Percentiles rank a stretch among this genome's conserved stretches.
Evolutionary conservation across 108 stramenopile species (phyloP).

Genomic region (Cylindrotheca closterium): DNA sequence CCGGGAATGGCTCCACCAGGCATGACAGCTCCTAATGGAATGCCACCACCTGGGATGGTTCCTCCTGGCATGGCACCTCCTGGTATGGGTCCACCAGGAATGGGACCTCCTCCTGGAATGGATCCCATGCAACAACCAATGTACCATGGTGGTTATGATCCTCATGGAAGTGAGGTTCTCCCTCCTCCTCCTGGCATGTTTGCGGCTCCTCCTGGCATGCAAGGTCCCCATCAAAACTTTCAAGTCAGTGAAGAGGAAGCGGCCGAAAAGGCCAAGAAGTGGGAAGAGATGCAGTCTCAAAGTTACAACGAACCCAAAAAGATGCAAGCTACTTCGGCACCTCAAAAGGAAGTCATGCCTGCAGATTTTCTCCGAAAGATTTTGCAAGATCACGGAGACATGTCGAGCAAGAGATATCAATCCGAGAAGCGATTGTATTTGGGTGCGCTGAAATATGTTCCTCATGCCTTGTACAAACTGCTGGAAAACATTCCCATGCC

Average conservation of each 20-base stretch:
- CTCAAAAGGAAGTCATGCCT: conserved; percentile 90
- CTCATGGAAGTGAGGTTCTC: conserved; percentile 32
- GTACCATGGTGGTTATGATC: neutral
- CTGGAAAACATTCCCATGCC: conserved; percentile 99
- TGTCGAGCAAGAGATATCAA: conserved; percentile 96
- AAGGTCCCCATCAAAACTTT: conserved; percentile 21
- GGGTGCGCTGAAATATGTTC: conserved; percentile 99
- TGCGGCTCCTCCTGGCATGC: conserved; percentile 35
- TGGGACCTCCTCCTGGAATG: conserved; percentile 38
- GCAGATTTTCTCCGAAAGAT: conserved; percentile 97
- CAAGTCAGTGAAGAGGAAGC: conserved; percentile 31
- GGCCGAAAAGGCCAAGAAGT: conserved; percentile 84
- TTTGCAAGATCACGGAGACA: conserved; percentile 97
- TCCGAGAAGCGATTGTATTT: conserved; percentile 97
- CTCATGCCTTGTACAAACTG: conserved; percentile 98
- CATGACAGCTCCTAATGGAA: conserved; percentile 24
- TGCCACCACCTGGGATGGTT: conserved; percentile 34
- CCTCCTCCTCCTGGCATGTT: conserved; percentile 54
- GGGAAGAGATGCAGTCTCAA: conserved; percentile 82
- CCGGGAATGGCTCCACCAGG: conserved; percentile 39
- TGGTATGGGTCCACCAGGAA: conserved; percentile 37
- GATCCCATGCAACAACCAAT: conserved; percentile 14
- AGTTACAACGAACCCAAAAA: conserved; percentile 71
- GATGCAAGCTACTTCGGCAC: conserved; percentile 63
- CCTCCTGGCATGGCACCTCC: conserved; percentile 56